Percentiles rank a stretch among this genome's conserved stretches.
phyloP scores from a whole-genome alignment of 202 grass and related monocot genomes.

The Zizania palustris region DNA sequence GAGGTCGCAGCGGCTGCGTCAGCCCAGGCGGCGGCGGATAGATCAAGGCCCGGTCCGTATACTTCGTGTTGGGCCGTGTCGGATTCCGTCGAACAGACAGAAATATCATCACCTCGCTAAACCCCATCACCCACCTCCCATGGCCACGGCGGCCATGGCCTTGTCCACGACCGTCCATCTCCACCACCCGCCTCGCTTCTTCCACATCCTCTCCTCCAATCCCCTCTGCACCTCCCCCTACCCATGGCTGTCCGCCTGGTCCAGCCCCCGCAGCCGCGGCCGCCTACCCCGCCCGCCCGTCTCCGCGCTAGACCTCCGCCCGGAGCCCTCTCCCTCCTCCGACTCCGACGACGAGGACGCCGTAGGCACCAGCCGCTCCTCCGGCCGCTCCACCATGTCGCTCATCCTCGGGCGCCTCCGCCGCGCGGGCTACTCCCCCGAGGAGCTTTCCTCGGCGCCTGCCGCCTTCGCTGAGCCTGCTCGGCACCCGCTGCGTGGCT shows the following conservation, averaged over 20 bases:
- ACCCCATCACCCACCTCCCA: conserved; percentile 37
- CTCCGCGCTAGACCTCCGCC: conserved; percentile 61
- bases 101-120: conserved; percentile 46
- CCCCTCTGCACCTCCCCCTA: conserved; percentile 43
- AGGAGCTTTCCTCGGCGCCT: conserved; percentile 19
- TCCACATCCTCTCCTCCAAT: conserved; percentile 44
- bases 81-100: background rate
- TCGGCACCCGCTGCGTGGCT: conserved; percentile 56
- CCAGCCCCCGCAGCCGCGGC: conserved; percentile 17
- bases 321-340: conserved; percentile 46
- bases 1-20: too few species aligned
- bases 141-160: conserved; percentile 34
- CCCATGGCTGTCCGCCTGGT: conserved; percentile 48
- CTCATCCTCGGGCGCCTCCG: conserved; percentile 80
- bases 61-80: too few species aligned
- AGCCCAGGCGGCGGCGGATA: too few species aligned
- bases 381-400: conserved; percentile 70
- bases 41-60: too few species aligned
- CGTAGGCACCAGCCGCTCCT: conserved; percentile 62
- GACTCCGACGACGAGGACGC: conserved; percentile 67
- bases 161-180: conserved; percentile 42
- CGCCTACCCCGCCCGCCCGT: conserved; percentile 30
- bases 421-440: conserved; percentile 62
- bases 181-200: conserved; percentile 46
- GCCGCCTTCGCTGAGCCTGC: background rate